phyloP scores from a whole-genome alignment of 1,139 yeast species.

The Diutina neorugosa region DNA sequence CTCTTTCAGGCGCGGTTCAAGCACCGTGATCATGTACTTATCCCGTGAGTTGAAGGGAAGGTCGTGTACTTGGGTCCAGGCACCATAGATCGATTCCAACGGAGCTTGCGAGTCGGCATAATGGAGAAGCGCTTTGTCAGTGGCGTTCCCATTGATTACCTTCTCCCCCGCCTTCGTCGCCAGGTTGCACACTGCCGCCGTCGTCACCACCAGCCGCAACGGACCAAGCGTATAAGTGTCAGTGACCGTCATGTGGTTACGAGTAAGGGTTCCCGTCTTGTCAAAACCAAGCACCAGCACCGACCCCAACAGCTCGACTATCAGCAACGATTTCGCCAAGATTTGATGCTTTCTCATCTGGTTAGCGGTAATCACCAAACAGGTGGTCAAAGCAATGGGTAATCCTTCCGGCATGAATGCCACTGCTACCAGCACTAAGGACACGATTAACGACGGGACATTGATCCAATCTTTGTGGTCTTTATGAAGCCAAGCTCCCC shows the following conservation, averaged over 20 bases:
- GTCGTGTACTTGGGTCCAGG: conserved; percentile 18
- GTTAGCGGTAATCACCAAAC: conserved; percentile 20
- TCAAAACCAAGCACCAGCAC: conserved; percentile 24
- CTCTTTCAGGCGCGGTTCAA: conserved; percentile 8
- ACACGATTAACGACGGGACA: conserved; percentile 21
- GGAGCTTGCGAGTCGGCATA: conserved; percentile 18
- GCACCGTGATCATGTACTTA: conserved; percentile 33
- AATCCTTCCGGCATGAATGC: conserved; percentile 26
- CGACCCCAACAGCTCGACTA: conserved; percentile 24
- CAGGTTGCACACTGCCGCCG: conserved; percentile 31
- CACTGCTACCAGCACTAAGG: conserved; percentile 21
- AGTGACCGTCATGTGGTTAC: conserved; percentile 21
- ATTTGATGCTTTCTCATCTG: conserved; percentile 19
- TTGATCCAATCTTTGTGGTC: conserved; percentile 21
- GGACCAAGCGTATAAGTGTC: conserved; percentile 14
- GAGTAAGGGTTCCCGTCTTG: conserved; percentile 26
- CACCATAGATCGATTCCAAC: conserved; percentile 7
- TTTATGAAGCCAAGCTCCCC: conserved; percentile 33
- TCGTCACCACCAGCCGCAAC: conserved; percentile 11
- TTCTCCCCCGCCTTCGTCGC: conserved; percentile 17
- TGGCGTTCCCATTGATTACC: conserved; percentile 32
- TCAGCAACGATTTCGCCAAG: conserved; percentile 19
- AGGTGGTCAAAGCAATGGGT: conserved; percentile 24
- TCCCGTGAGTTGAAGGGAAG: conserved; percentile 36
- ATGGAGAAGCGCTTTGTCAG: conserved; percentile 32